These are phyloP conservation scores for Ceratocystis papillata DNA, from an alignment of 2,329 filamentous ascomycete species.

Conservation along the genomic window DNA sequence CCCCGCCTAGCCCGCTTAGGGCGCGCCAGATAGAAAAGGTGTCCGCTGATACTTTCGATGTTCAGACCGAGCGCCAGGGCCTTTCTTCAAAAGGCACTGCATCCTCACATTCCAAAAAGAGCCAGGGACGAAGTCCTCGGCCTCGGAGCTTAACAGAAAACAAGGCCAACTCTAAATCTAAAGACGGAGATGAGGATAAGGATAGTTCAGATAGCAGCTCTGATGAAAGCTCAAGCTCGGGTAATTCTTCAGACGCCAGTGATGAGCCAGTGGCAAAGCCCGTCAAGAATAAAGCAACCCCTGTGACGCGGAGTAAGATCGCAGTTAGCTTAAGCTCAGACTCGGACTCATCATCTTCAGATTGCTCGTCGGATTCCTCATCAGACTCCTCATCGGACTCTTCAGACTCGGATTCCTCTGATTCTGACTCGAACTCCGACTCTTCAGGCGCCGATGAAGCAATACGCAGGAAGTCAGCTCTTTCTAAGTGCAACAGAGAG, in stretches of 20 bases:
- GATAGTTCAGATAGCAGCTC: constrained; percentile 16
- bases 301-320: too few relatives aligned
- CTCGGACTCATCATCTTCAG: constrained; percentile 22
- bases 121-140: neutral
- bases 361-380: neutral
- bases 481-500: neutral
- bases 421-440: constrained; percentile 9
- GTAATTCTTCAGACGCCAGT: constrained; percentile 24
- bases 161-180: neutral
- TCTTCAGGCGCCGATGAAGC: neutral
- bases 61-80: too few relatives aligned
- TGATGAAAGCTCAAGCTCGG: neutral
- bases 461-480: too few relatives aligned
- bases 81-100: neutral
- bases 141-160: neutral
- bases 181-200: neutral
- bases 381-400: neutral
- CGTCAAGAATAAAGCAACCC: neutral
- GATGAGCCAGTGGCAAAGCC: neutral
- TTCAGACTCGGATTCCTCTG: constrained; percentile 18
- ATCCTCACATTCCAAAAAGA: neutral
- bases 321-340: neutral
- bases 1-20: neutral
- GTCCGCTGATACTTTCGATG: neutral
- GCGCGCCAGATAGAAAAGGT: neutral